phyloP scores from a whole-genome alignment of 2,329 filamentous ascomycete genomes.

The Hypoxylon sp. region DNA sequence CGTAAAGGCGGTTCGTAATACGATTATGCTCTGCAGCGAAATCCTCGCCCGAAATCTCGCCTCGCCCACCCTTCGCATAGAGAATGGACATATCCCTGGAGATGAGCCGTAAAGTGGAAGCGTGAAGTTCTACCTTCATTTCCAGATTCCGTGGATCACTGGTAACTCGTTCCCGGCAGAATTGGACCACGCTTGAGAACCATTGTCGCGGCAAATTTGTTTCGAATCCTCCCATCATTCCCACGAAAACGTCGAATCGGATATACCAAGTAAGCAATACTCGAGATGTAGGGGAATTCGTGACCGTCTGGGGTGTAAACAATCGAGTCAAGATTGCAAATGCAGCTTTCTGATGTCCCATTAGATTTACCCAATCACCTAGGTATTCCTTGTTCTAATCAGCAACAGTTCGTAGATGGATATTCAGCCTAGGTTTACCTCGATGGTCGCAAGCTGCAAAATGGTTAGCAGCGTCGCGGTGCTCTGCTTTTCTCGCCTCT shows the following conservation, averaged over 20 bases:
- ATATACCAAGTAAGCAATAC: conserved; percentile 90
- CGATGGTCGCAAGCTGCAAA: conserved; percentile 90
- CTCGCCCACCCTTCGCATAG: conserved; percentile 76
- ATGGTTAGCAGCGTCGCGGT: conserved; percentile 87
- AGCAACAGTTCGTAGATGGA: conserved; percentile 33
- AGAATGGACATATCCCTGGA: conserved; percentile 85
- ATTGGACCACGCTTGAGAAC: conserved; percentile 76
- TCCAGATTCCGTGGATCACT: conserved; percentile 72
- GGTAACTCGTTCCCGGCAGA: conserved; percentile 70
- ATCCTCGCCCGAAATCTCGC: conserved; percentile 72
- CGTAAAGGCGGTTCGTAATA: conserved; percentile 62
- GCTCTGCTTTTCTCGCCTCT: conserved; percentile 76
- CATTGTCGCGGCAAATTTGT: conserved; percentile 81
- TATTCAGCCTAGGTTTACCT: conserved; percentile 68
- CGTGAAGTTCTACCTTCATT: conserved; percentile 76
- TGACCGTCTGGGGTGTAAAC: conserved; percentile 81
- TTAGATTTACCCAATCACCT: conserved; percentile 94
- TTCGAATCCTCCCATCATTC: conserved; percentile 83
- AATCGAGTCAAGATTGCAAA: conserved; percentile 82
- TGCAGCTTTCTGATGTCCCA: conserved; percentile 92
- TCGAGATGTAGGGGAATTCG: conserved; percentile 77
- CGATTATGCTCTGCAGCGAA: conserved; percentile 73
- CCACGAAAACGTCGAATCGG: conserved; percentile 87
- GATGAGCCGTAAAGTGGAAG: conserved; percentile 76
- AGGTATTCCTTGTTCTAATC: conserved; percentile 79